phyloP scores from a whole-genome alignment of 106 monocot genomes.

The Dendrobium officinale region DNA sequence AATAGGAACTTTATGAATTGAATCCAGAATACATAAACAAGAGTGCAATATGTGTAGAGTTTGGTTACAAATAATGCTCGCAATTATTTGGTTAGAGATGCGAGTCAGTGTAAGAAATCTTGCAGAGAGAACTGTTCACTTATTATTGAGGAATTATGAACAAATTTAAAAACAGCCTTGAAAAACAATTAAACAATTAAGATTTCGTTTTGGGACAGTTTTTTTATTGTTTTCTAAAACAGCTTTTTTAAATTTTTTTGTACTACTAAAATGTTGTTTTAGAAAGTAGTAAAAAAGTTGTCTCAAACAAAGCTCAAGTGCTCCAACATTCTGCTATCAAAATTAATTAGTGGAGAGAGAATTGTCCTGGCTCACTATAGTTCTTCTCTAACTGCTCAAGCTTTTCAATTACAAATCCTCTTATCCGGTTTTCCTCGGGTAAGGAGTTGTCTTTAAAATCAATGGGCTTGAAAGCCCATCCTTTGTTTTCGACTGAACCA shows the following conservation, averaged over 20 bases:
- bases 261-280: no score
- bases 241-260: no score
- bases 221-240: no score
- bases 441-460: slow-evolving; percentile 66
- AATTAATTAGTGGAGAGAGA: slow-evolving; percentile 14
- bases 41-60: no score
- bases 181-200: neutral
- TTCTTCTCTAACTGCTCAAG: slow-evolving; percentile 58
- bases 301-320: neutral
- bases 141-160: neutral
- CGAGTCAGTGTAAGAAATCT: neutral
- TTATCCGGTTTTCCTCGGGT: slow-evolving; percentile 60
- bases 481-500: slow-evolving; percentile 65
- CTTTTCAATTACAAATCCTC: slow-evolving; percentile 71
- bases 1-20: no score
- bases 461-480: slow-evolving; percentile 58
- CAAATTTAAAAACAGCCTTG: neutral
- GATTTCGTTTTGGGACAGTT: no score
- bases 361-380: slow-evolving; percentile 41
- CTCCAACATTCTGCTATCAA: neutral
- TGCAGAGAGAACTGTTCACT: neutral
- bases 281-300: no score
- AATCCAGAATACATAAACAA: no score
- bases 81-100: neutral
- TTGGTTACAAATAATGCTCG: neutral